Evolutionary conservation across 495 filamentous ascomycete genomes (phyloP).

Genomic region (Ascobolus immersus): DNA sequence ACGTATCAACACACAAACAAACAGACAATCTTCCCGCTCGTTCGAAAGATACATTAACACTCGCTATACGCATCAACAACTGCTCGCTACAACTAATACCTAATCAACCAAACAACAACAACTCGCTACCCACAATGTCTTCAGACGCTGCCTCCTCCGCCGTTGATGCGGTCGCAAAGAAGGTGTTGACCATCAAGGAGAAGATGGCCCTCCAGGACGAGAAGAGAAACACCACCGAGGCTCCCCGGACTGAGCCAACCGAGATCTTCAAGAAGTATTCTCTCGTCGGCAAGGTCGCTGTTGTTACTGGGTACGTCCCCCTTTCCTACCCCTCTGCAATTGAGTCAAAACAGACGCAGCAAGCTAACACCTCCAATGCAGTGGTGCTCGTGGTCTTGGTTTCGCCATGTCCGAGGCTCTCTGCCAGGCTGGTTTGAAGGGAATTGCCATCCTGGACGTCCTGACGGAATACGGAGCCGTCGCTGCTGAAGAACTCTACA

Average conservation of each 20-base stretch:
- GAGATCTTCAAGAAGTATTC: constrained; percentile 37
- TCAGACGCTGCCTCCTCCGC: no score
- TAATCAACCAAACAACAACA: no score
- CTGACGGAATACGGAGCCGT: constrained; percentile 46
- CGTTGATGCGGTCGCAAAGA: no score
- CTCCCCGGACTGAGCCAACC: no score
- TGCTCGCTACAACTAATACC: no score
- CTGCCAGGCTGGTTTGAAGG: constrained; percentile 45
- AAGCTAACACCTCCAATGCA: constrained; percentile 13
- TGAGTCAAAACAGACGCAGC: background rate
- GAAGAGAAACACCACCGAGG: no score
- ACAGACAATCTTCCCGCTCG: background rate
- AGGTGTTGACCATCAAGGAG: no score
- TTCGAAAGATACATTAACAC: background rate
- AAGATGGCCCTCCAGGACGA: no score
- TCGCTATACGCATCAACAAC: no score
- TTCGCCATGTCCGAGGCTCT: constrained; percentile 53
- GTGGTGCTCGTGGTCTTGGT: constrained; percentile 51
- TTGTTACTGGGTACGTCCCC: constrained; percentile 40
- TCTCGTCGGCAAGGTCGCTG: constrained; percentile 38
- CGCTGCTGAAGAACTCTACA: constrained; percentile 37
- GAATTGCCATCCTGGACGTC: constrained; percentile 47
- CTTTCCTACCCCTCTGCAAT: constrained; percentile 2
- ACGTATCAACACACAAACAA: background rate
- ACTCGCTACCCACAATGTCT: no score